phyloP scores from a whole-genome alignment of 345 rosid genomes.

The Nephelium lappaceum region DNA sequence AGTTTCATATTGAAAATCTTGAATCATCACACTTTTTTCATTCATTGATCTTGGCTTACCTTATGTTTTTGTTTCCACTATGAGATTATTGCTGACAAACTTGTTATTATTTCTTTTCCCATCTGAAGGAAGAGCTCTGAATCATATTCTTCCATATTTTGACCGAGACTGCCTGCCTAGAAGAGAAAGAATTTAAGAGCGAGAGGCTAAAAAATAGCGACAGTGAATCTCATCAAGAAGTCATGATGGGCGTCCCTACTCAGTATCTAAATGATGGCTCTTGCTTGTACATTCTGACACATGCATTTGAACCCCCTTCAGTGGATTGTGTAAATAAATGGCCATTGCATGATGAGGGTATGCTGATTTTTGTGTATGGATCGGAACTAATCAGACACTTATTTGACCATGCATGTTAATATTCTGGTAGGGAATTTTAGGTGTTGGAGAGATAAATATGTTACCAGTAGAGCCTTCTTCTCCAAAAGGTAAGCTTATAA shows the following conservation, averaged over 20 bases:
- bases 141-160: constrained; percentile 51
- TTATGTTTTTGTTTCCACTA: neutral
- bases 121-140: constrained; percentile 37
- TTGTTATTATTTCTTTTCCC: constrained; percentile 15
- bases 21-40: too few species aligned
- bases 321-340: constrained; percentile 58
- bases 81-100: constrained; percentile 37
- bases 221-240: constrained; percentile 37
- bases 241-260: constrained; percentile 57
- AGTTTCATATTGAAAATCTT: too few species aligned
- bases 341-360: constrained; percentile 60
- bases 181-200: constrained; percentile 29
- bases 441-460: constrained; percentile 27
- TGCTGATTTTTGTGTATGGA: constrained; percentile 17
- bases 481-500: constrained; percentile 37
- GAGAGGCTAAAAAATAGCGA: constrained; percentile 20
- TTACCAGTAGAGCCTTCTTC: constrained; percentile 28
- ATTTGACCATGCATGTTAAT: constrained; percentile 14
- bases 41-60: neutral
- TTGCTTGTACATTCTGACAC: constrained; percentile 62
- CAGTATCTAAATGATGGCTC: constrained; percentile 83
- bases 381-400: constrained; percentile 10
- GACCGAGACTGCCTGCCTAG: constrained; percentile 29
- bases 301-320: constrained; percentile 72
- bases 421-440: constrained; percentile 29